Percentiles rank a stretch among this genome's conserved stretches.
Evolutionary conservation across 768 basidiomycete species (phyloP).

Genomic region (Leccinum rimulosum): DNA sequence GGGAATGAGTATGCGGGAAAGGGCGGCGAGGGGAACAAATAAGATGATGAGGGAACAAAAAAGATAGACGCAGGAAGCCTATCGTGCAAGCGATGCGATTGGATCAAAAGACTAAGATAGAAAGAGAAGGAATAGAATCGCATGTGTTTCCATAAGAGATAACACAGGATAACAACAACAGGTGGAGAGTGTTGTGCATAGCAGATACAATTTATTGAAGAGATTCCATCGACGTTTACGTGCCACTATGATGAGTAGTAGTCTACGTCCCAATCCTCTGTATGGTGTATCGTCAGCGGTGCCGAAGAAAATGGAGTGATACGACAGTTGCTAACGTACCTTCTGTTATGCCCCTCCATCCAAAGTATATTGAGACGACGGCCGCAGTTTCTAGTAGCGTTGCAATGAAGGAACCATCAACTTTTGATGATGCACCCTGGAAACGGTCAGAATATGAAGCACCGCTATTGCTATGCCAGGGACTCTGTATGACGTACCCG

Average conservation of each 20-base stretch:
- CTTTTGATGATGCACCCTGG: slow-evolving; percentile 59
- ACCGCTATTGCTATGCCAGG: background rate
- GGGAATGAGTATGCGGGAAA: slow-evolving; percentile 5
- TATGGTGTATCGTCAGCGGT: slow-evolving; percentile 1
- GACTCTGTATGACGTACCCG: slow-evolving; percentile 37
- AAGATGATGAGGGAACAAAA: background rate
- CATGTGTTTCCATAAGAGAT: slow-evolving; percentile 5
- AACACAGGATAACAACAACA: slow-evolving; percentile 6
- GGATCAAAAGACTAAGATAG: background rate
- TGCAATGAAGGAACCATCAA: slow-evolving; percentile 87
- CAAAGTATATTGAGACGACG: slow-evolving; percentile 65
- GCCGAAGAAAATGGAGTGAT: background rate
- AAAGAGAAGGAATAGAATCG: background rate
- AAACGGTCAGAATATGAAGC: slow-evolving; percentile 12
- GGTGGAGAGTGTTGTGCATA: slow-evolving; percentile 4
- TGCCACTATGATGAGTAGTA: slow-evolving; percentile 40
- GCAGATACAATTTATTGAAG: slow-evolving; percentile 9
- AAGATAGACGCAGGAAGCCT: slow-evolving; percentile 2
- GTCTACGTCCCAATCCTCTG: slow-evolving; percentile 53
- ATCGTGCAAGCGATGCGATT: background rate
- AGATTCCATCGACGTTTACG: background rate
- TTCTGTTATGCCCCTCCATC: slow-evolving; percentile 91
- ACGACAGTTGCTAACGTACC: slow-evolving; percentile 42
- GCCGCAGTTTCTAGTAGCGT: slow-evolving; percentile 80
- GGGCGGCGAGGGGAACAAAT: slow-evolving; percentile 1